phyloP scores from a whole-genome alignment of 495 filamentous ascomycete genomes.

The Trichoderma erinaceum region DNA sequence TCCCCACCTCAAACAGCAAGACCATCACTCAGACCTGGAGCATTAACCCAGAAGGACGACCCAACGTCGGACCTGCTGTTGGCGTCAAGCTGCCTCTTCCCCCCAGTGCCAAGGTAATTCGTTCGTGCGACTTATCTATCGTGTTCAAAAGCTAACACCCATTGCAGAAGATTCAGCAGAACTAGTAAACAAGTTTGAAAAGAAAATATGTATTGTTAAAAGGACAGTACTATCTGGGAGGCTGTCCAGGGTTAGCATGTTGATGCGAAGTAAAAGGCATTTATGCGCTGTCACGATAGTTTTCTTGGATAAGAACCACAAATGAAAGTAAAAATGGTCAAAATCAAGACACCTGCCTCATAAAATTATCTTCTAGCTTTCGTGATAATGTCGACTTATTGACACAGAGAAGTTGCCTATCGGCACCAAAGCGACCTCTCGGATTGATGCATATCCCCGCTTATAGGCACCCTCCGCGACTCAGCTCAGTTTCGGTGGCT shows the following conservation, averaged over 20 bases:
- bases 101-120: not conserved
- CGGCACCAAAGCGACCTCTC: not conserved
- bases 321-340: not conserved
- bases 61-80: not conserved
- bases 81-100: not conserved
- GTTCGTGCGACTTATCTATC: too few relatives aligned
- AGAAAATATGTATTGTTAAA: not conserved
- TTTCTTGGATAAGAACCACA: not conserved
- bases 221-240: not conserved
- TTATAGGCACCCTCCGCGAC: slow-evolving; percentile 5
- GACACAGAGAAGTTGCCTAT: too few relatives aligned
- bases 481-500: not conserved
- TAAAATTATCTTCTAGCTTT: not conserved
- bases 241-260: not conserved
- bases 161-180: not conserved
- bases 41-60: not conserved
- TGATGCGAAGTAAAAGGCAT: not conserved
- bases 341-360: not conserved
- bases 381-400: not conserved
- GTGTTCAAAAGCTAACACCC: too few relatives aligned
- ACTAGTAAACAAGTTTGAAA: not conserved
- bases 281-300: not conserved
- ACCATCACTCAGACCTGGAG: not conserved
- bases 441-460: slow-evolving; percentile 5
- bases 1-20: not conserved